These are phyloP conservation scores for Monosporascus ibericus DNA, from an alignment of 2,329 filamentous ascomycete species.

Conservation along the genomic window DNA sequence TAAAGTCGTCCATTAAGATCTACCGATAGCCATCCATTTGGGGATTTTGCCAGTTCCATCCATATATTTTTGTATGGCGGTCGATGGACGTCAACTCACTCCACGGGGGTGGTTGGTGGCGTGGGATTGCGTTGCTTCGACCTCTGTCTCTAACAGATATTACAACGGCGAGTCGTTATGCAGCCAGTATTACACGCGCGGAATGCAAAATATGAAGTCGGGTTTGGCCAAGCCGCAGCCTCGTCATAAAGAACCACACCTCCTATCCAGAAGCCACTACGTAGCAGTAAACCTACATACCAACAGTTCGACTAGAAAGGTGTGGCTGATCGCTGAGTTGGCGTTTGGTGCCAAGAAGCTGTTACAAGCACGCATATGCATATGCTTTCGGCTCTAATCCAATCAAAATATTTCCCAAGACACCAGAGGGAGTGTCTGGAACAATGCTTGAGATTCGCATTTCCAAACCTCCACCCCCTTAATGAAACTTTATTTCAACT, in stretches of 20 bases:
- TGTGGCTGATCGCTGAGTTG: too few species aligned
- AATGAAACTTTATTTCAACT: too few species aligned
- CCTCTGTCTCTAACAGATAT: too few species aligned
- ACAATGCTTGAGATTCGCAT: not conserved
- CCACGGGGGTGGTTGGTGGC: too few species aligned
- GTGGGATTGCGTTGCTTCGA: too few species aligned
- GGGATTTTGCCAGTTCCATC: too few species aligned
- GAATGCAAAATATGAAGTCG: not conserved
- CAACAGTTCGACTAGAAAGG: not conserved
- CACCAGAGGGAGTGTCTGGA: not conserved
- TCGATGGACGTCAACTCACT: too few species aligned
- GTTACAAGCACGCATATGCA: not conserved
- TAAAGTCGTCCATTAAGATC: too few species aligned
- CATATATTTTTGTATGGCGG: too few species aligned
- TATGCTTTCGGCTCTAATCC: not conserved
- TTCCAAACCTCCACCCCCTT: not conserved
- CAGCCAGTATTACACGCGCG: not conserved
- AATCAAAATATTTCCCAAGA: not conserved
- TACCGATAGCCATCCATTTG: too few species aligned
- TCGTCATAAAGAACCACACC: not conserved
- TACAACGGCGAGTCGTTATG: not conserved
- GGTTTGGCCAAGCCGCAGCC: not conserved
- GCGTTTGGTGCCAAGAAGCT: too few species aligned
- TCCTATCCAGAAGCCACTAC: not conserved
- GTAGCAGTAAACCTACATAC: not conserved